Percentiles rank a stretch among this genome's conserved stretches.
Conservation (phyloP, 148 eudicot species). For the Suaeda aralocaspica region DNA sequence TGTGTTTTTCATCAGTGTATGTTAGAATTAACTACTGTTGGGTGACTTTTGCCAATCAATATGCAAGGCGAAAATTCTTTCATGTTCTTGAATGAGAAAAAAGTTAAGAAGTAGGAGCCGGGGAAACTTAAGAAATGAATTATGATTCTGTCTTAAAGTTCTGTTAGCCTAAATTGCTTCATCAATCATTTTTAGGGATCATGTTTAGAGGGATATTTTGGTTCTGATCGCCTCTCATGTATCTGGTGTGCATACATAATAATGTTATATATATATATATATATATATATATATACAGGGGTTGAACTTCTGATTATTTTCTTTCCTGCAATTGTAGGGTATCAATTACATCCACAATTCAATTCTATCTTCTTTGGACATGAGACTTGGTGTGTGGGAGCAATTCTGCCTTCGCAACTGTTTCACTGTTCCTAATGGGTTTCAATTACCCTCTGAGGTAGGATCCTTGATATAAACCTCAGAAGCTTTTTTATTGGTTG, state of each 20-base stretch:
- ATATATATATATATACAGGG: background rate
- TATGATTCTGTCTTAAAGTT: background rate
- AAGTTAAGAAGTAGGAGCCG: background rate
- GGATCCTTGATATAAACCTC: constrained; percentile 8
- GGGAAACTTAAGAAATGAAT: background rate
- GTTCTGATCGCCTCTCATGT: too few relatives aligned
- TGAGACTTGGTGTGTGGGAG: constrained; percentile 64
- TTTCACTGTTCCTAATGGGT: constrained; percentile 63
- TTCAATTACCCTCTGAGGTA: constrained; percentile 56
- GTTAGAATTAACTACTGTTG: background rate
- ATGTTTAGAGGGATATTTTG: background rate
- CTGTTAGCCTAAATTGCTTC: background rate
- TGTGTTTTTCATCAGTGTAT: background rate
- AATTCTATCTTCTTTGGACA: constrained; percentile 51
- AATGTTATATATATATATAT: background rate
- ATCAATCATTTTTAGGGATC: background rate
- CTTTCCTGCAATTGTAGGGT: constrained; percentile 40
- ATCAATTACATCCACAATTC: constrained; percentile 34
- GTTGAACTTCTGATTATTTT: background rate
- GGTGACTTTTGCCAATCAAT: too few relatives aligned
- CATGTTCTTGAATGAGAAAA: too few relatives aligned
- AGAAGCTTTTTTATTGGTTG: background rate
- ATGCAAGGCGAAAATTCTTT: too few relatives aligned
- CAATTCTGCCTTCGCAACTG: constrained; percentile 59
- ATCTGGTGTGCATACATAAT: too few relatives aligned